A percentile compares a stretch with the other conserved stretches of the same genome.
These are phyloP conservation scores for Volvox reticuliferus DNA, from an alignment of 139 green algal species.

Conservation along the genomic window DNA sequence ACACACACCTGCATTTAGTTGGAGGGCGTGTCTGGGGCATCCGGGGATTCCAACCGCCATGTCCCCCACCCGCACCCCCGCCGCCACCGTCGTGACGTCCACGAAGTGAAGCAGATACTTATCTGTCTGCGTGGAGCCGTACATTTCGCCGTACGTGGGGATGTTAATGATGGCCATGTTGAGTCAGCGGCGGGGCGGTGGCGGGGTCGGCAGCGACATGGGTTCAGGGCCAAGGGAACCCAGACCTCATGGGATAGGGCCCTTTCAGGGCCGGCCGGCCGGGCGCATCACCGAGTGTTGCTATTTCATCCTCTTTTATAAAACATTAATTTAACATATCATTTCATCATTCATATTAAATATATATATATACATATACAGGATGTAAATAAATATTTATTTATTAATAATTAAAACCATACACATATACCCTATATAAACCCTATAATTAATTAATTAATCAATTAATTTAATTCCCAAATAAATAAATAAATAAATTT, in stretches of 20 bases:
- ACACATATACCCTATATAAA: not conserved
- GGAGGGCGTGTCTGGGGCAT: conserved; percentile 8
- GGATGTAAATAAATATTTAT: not conserved
- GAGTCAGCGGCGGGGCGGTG: too few species aligned
- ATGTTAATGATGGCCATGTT: too few species aligned
- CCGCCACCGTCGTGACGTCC: conserved; percentile 49
- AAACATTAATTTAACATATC: too few species aligned
- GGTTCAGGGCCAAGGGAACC: too few species aligned
- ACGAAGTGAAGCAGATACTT: conserved; percentile 41
- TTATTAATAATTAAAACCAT: not conserved
- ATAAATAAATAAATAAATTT: too few species aligned
- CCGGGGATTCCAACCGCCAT: conserved; percentile 28
- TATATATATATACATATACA: not conserved
- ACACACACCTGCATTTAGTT: not conserved
- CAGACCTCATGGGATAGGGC: too few species aligned
- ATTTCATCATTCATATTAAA: too few species aligned
- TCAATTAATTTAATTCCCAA: not conserved
- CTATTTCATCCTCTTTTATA: too few species aligned
- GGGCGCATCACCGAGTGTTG: too few species aligned
- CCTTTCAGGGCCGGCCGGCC: too few species aligned
- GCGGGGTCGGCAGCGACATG: too few species aligned
- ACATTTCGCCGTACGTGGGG: too few species aligned
- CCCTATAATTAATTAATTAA: not conserved
- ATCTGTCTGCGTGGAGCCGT: conserved; percentile 20
- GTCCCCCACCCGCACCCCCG: conserved; percentile 34